Evolutionary conservation across 2,329 filamentous ascomycete genomes (phyloP).

Genomic region (Rhynchosporium graminicola): DNA sequence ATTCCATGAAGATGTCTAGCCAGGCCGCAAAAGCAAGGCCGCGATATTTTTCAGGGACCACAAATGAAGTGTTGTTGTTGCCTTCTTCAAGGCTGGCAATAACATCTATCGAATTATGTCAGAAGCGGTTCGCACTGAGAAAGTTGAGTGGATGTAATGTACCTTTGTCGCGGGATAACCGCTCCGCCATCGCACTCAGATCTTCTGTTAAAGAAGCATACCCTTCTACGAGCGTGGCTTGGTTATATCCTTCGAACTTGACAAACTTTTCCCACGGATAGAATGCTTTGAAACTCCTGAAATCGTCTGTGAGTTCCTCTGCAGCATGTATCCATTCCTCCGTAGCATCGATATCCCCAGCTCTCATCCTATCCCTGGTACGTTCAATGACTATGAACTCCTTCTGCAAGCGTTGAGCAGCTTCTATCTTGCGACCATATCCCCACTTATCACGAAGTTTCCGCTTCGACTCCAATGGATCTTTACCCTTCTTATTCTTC

Average conservation of each 20-base stretch:
- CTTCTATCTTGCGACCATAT: background rate
- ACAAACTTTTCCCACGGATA: slow-evolving; percentile 68
- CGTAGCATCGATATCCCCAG: slow-evolving; percentile 32
- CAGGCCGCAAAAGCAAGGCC: slow-evolving; percentile 81
- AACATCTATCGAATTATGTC: slow-evolving; percentile 33
- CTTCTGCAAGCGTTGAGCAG: slow-evolving; percentile 3
- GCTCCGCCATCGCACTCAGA: slow-evolving; percentile 36
- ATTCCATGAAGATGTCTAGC: slow-evolving; percentile 89
- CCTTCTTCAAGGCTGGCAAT: slow-evolving; percentile 26
- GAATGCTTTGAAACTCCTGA: slow-evolving; percentile 62
- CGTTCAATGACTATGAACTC: background rate
- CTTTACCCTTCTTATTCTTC: slow-evolving; percentile 27
- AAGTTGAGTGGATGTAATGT: background rate
- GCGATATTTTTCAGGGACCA: slow-evolving; percentile 54
- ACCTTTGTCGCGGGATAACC: slow-evolving; percentile 34
- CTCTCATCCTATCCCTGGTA: slow-evolving; percentile 41
- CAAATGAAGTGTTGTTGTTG: slow-evolving; percentile 11
- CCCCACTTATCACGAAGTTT: background rate
- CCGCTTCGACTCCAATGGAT: background rate
- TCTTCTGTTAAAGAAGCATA: slow-evolving; percentile 36
- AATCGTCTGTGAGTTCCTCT: slow-evolving; percentile 61
- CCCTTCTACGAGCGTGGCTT: slow-evolving; percentile 26
- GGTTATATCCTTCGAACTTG: slow-evolving; percentile 51
- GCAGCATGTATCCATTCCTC: slow-evolving; percentile 59
- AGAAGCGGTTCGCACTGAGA: background rate